Percentiles rank a stretch among this genome's conserved stretches.
Conservation (phyloP, 257 asterid species). For the Lycium barbarum region DNA sequence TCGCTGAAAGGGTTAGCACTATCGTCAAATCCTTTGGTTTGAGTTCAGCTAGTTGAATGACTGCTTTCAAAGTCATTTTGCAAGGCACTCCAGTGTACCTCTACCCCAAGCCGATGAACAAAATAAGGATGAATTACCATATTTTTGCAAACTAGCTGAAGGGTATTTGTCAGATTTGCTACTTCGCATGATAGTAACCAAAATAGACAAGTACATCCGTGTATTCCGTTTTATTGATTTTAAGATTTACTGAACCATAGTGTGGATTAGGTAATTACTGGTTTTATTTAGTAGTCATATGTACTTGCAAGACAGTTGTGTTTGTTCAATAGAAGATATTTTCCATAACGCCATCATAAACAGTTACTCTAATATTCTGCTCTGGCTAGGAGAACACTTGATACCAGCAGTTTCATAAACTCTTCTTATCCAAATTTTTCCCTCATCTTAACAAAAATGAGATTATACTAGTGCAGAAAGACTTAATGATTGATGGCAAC, state of each 20-base stretch:
- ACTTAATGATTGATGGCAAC: neutral
- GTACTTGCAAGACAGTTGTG: neutral
- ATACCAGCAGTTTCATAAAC: neutral
- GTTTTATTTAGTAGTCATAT: neutral
- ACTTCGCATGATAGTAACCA: neutral
- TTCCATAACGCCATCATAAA: neutral
- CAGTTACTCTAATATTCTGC: neutral
- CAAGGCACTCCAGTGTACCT: constrained; percentile 10
- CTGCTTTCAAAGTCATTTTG: constrained; percentile 27
- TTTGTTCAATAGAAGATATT: neutral
- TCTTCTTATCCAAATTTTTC: neutral
- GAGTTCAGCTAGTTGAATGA: constrained; percentile 58
- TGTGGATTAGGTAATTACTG: neutral
- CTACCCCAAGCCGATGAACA: neutral
- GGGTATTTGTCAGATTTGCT: constrained; percentile 12
- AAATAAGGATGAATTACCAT: neutral
- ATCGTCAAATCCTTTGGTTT: constrained; percentile 86
- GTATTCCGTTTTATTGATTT: neutral
- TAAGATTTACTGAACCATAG: neutral
- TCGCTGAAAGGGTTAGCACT: constrained; percentile 81
- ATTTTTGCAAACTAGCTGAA: neutral
- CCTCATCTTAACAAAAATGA: neutral
- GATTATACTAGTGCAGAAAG: neutral
- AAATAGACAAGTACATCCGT: neutral
- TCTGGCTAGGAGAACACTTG: neutral